A percentile compares a stretch with the other conserved stretches of the same genome.
Evolutionary conservation across 2,329 filamentous ascomycete species (phyloP).

Genomic region (Tolypocladium album): DNA sequence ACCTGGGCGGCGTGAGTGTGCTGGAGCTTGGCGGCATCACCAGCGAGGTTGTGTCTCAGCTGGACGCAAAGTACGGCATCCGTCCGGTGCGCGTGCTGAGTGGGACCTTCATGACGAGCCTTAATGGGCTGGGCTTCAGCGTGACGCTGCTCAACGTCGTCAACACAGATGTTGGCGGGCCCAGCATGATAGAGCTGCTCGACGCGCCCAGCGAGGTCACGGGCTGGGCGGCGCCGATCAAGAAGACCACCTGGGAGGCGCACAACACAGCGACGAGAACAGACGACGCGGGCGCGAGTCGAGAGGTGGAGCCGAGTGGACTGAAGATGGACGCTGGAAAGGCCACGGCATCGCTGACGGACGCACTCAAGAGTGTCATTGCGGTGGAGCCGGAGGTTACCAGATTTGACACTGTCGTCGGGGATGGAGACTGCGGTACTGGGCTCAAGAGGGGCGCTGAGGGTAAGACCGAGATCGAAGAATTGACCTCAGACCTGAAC

Average conservation of each 20-base stretch:
- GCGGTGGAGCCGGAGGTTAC: conserved; percentile 62
- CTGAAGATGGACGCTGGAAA: conserved; percentile 40
- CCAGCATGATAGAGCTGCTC: conserved; percentile 57
- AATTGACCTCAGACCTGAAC: background rate
- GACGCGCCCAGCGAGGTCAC: conserved; percentile 59
- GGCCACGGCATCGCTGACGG: conserved; percentile 41
- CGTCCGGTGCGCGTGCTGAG: conserved; percentile 53
- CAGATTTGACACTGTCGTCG: conserved; percentile 69
- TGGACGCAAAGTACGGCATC: conserved; percentile 46
- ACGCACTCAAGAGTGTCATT: conserved; percentile 51
- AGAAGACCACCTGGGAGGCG: conserved; percentile 52
- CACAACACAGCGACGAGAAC: conserved; percentile 37
- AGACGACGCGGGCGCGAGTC: conserved; percentile 18
- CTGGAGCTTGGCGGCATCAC: conserved; percentile 65
- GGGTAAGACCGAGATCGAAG: conserved; percentile 26
- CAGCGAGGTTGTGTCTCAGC: conserved; percentile 54
- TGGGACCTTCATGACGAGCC: conserved; percentile 68
- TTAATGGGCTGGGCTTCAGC: conserved; percentile 69
- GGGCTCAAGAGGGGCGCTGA: conserved; percentile 82
- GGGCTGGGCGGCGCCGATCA: conserved; percentile 58
- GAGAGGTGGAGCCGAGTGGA: conserved; percentile 31
- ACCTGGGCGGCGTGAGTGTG: conserved; percentile 62
- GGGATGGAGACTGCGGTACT: conserved; percentile 84
- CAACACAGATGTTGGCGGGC: conserved; percentile 44
- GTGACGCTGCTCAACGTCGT: conserved; percentile 58